Conservation (phyloP, 78 protist genomes). For the Polysphondylium violaceum region DNA sequence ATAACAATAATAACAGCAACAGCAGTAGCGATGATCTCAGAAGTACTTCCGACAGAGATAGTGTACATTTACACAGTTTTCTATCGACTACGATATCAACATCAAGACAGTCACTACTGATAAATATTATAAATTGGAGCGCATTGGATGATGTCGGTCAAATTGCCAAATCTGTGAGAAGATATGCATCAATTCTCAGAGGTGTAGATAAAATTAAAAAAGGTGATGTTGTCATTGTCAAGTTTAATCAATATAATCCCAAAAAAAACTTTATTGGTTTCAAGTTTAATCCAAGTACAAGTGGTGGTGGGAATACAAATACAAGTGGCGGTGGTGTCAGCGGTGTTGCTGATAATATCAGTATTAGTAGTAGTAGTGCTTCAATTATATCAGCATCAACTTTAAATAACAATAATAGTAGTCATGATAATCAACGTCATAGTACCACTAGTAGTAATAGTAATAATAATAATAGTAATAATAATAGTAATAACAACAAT, state of each 20-base stretch:
- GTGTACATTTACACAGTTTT: not conserved
- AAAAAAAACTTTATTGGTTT: constrained; percentile 48
- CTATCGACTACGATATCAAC: constrained; percentile 38
- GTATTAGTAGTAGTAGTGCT: not conserved
- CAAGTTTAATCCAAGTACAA: not conserved
- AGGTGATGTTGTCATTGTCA: constrained; percentile 51
- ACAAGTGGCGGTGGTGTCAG: not conserved
- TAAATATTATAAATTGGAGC: constrained; percentile 74
- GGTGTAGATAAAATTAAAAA: constrained; percentile 60
- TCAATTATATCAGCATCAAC: constrained; percentile 4
- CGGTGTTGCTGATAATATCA: not conserved
- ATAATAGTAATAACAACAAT: not conserved
- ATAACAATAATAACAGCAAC: not conserved
- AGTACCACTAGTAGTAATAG: not conserved
- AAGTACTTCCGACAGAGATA: not conserved
- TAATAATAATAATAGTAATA: not conserved
- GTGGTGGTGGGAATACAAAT: not conserved
- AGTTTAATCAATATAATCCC: constrained; percentile 21
- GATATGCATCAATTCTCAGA: constrained; percentile 60
- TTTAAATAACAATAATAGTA: not conserved
- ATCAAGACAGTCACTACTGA: constrained; percentile 21
- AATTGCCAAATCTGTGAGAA: constrained; percentile 53
- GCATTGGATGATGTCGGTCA: constrained; percentile 47
- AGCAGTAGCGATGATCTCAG: not conserved
- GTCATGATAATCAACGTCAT: not conserved